Conservation (phyloP, 2,329 filamentous ascomycete species). For the Scorias spongiosa region DNA sequence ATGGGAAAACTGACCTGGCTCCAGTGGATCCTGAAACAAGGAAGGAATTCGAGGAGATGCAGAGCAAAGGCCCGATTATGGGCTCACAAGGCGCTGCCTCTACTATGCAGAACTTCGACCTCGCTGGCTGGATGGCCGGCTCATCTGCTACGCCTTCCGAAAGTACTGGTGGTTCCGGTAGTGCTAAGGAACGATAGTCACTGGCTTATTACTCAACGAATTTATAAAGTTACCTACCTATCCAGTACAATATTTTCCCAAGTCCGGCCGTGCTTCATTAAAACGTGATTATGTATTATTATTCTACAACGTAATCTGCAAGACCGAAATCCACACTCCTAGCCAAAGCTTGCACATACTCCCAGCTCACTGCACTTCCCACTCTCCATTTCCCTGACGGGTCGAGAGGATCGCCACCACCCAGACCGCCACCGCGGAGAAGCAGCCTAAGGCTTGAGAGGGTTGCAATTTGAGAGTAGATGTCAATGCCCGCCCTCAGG, state of each 20-base stretch:
- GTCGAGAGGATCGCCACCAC: constrained; percentile 49
- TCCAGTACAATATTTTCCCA: too few relatives aligned
- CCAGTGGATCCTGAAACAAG: constrained; percentile 93
- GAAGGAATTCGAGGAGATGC: constrained; percentile 82
- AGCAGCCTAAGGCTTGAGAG: constrained; percentile 55
- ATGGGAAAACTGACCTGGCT: constrained; percentile 3
- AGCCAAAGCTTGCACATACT: constrained; percentile 55
- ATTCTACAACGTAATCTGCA: constrained; percentile 61
- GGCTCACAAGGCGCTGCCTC: constrained; percentile 28
- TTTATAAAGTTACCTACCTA: too few relatives aligned
- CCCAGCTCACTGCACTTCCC: constrained; percentile 53
- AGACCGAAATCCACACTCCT: constrained; percentile 63
- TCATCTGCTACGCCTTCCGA: constrained; percentile 5
- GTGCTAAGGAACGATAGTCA: too few relatives aligned
- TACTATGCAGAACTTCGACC: constrained; percentile 48
- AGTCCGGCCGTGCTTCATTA: too few relatives aligned
- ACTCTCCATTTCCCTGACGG: constrained; percentile 60
- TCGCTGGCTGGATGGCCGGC: constrained; percentile 54
- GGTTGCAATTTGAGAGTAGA: constrained; percentile 48
- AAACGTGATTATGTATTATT: not conserved
- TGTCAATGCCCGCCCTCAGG: constrained; percentile 28
- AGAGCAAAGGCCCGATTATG: constrained; percentile 54
- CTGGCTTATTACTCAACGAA: too few relatives aligned
- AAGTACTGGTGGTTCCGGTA: too few relatives aligned
- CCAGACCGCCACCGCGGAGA: constrained; percentile 44